These are phyloP conservation scores for Vitellaria paradoxa DNA, from an alignment of 179 eudicot species.

Conservation along the genomic window DNA sequence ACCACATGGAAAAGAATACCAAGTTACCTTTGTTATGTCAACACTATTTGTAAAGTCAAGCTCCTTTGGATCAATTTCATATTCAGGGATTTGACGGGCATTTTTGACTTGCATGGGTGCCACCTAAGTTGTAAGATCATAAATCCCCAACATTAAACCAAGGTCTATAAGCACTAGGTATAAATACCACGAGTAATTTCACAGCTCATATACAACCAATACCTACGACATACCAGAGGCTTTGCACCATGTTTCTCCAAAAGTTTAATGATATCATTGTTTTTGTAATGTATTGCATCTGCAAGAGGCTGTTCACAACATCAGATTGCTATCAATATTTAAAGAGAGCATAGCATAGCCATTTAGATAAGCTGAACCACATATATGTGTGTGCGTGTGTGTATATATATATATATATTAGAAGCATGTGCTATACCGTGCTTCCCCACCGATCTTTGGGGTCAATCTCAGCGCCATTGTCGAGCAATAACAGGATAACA, in stretches of 20 bases:
- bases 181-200: not conserved
- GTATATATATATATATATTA: not conserved
- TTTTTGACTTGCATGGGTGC: slow-evolving; percentile 82
- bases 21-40: slow-evolving; percentile 57
- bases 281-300: slow-evolving; percentile 91
- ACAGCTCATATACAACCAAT: not conserved
- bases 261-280: slow-evolving; percentile 73
- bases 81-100: slow-evolving; percentile 78
- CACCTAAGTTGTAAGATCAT: slow-evolving; percentile 34
- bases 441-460: slow-evolving; percentile 94
- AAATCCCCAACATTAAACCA: not conserved
- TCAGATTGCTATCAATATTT: not conserved
- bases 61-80: slow-evolving; percentile 84
- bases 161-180: not conserved
- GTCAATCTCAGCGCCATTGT: slow-evolving; percentile 56
- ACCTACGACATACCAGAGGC: slow-evolving; percentile 51
- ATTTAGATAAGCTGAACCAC: too few species aligned
- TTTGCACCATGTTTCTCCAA: slow-evolving; percentile 88
- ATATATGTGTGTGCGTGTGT: too few species aligned
- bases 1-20: not conserved
- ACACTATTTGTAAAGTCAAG: slow-evolving; percentile 77
- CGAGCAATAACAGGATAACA: slow-evolving; percentile 59
- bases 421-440: slow-evolving; percentile 53
- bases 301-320: slow-evolving; percentile 79
- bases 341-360: not conserved